Percentiles rank a stretch among this genome's conserved stretches.
Conservation (phyloP, 73 alveolate species). For the Uronychia binucleata region DNA sequence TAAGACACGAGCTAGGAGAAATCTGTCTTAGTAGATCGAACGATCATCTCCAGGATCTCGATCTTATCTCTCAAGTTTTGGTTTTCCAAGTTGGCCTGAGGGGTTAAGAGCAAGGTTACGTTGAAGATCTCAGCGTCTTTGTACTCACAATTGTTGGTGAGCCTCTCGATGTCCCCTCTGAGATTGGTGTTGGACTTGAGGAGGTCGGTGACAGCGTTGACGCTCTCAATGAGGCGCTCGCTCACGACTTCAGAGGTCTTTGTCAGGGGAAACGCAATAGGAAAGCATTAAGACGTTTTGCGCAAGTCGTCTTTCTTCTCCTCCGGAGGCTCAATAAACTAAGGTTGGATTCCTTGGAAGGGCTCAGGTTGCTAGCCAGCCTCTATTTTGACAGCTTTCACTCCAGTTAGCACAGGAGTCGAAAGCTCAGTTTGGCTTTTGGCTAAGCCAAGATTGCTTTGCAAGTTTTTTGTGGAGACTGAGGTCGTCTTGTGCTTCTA, state of each 20-base stretch:
- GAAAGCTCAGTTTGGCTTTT: too few relatives aligned
- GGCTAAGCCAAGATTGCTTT: too few relatives aligned
- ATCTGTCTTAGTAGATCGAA: constrained; percentile 7
- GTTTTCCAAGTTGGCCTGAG: constrained; percentile 22
- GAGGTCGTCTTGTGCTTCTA: not conserved
- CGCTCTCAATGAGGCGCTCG: constrained; percentile 49
- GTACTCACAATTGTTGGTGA: constrained; percentile 6
- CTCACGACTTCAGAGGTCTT: not conserved
- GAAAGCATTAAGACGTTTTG: too few relatives aligned
- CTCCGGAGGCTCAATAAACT: too few relatives aligned
- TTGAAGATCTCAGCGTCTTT: constrained; percentile 18
- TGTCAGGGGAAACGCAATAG: too few relatives aligned
- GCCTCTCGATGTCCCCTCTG: constrained; percentile 35
- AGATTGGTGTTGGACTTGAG: constrained; percentile 46
- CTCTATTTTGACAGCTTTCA: too few relatives aligned
- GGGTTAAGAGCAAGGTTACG: not conserved
- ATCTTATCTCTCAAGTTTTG: constrained; percentile 32
- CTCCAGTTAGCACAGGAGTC: too few relatives aligned
- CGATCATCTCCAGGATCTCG: constrained; percentile 43
- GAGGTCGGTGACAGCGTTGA: constrained; percentile 57
- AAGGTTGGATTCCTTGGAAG: too few relatives aligned
- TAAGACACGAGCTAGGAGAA: not conserved
- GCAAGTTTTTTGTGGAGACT: not conserved
- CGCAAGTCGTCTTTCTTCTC: too few relatives aligned
- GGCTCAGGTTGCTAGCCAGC: too few relatives aligned